These are phyloP conservation scores for Aspergillus caelatus DNA, from an alignment of 2,329 filamentous ascomycete genomes.

Conservation along the genomic window DNA sequence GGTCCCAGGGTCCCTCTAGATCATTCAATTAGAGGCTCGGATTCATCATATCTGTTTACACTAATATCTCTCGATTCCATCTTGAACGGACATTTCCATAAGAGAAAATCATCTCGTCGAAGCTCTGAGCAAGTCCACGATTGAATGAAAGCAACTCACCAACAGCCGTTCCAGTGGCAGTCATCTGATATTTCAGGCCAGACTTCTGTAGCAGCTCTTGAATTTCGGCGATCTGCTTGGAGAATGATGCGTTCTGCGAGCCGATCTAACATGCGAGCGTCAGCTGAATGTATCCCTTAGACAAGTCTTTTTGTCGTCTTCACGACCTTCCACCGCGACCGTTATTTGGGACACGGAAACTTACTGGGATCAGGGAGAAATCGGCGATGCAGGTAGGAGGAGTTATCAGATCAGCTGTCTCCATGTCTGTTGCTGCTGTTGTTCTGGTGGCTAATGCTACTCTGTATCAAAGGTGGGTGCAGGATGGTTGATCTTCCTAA, in stretches of 20 bases:
- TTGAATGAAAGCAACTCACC: conserved; percentile 54
- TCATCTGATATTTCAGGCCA: conserved; percentile 79
- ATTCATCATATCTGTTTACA: not conserved
- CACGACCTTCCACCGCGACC: not conserved
- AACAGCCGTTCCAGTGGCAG: conserved; percentile 85
- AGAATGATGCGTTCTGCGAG: conserved; percentile 70
- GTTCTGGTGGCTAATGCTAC: not conserved
- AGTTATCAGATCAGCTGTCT: conserved; percentile 47
- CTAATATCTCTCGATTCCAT: not conserved
- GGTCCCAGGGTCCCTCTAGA: conserved; percentile 82
- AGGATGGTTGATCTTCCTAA: not conserved
- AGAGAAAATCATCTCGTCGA: not conserved
- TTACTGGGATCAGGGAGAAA: conserved; percentile 76
- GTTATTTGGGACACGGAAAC: not conserved
- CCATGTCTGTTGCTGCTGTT: conserved; percentile 12
- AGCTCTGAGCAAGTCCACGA: not conserved
- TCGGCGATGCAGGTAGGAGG: conserved; percentile 76
- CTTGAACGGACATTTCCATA: not conserved
- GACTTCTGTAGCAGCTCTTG: conserved; percentile 77
- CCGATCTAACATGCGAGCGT: conserved; percentile 59
- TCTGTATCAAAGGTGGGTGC: not conserved
- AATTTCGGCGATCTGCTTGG: conserved; percentile 79
- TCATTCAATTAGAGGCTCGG: not conserved
- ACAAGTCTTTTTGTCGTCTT: not conserved
- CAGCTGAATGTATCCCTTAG: not conserved